Percentiles rank a stretch among this genome's conserved stretches.
phyloP scores from a whole-genome alignment of 345 rosid species.

The Bruguiera gymnorhiza region DNA sequence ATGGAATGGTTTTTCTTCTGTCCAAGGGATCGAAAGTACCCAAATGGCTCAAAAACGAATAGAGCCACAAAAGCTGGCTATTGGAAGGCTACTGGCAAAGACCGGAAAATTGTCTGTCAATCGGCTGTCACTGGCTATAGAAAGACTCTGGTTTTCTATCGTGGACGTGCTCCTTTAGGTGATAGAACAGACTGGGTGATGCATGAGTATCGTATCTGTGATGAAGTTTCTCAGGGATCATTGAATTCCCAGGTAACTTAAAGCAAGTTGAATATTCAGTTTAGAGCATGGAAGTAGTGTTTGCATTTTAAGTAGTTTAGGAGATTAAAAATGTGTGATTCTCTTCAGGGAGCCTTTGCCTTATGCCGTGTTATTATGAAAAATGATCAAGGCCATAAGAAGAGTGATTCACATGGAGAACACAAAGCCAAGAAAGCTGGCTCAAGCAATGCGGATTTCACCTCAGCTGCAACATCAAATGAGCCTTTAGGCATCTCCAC shows the following conservation, averaged over 20 bases:
- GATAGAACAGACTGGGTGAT: constrained; percentile 73
- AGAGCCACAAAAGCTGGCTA: constrained; percentile 88
- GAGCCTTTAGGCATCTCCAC: constrained; percentile 36
- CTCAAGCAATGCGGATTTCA: constrained; percentile 36
- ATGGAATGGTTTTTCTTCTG: constrained; percentile 96
- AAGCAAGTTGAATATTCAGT: background rate
- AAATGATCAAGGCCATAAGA: constrained; percentile 51
- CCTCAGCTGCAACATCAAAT: constrained; percentile 33
- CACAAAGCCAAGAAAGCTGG: constrained; percentile 25
- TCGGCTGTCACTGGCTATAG: constrained; percentile 48
- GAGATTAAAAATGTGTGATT: background rate
- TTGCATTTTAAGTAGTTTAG: background rate
- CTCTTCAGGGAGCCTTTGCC: constrained; percentile 67
- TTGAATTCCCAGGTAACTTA: constrained; percentile 47
- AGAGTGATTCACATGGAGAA: constrained; percentile 33
- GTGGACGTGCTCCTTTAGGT: constrained; percentile 79
- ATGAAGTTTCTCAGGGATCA: constrained; percentile 50
- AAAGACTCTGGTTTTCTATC: constrained; percentile 80
- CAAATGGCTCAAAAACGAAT: constrained; percentile 75
- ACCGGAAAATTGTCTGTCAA: constrained; percentile 60
- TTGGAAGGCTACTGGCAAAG: constrained; percentile 96
- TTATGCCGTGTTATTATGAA: constrained; percentile 70
- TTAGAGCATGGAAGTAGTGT: background rate
- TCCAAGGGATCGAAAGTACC: constrained; percentile 77
- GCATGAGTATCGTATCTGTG: constrained; percentile 83